Conservation (phyloP, 768 basidiomycete species). For the Leccinum fibrillosum region DNA sequence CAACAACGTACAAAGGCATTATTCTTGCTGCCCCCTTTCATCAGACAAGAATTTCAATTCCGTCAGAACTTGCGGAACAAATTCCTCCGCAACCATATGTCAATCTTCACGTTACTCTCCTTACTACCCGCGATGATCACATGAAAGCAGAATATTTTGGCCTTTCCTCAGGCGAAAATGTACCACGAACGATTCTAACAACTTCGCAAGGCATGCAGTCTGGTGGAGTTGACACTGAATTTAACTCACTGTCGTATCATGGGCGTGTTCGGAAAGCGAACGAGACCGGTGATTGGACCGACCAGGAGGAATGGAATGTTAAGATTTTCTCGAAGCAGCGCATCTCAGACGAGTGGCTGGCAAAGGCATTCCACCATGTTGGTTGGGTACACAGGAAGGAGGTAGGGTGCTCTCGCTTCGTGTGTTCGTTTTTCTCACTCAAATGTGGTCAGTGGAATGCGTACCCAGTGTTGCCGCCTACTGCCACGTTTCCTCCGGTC, state of each 20-base stretch:
- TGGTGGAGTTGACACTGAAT: slow-evolving; percentile 66
- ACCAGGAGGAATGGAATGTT: slow-evolving; percentile 57
- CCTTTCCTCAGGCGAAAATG: slow-evolving; percentile 37
- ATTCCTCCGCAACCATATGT: slow-evolving; percentile 76
- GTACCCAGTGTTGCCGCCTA: slow-evolving; percentile 72
- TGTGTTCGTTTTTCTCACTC: slow-evolving; percentile 3
- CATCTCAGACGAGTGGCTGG: slow-evolving; percentile 69
- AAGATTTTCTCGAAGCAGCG: slow-evolving; percentile 80
- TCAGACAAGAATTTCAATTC: slow-evolving; percentile 55
- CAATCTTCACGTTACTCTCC: slow-evolving; percentile 82
- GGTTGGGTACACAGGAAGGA: slow-evolving; percentile 84
- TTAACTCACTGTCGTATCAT: slow-evolving; percentile 86
- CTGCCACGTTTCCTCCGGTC: slow-evolving; percentile 67
- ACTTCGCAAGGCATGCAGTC: slow-evolving; percentile 57
- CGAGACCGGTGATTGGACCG: slow-evolving; percentile 19
- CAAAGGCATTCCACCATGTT: slow-evolving; percentile 63
- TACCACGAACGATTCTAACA: slow-evolving; percentile 71
- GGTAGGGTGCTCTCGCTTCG: slow-evolving; percentile 34
- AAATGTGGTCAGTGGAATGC: slow-evolving; percentile 64
- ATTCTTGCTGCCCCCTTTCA: slow-evolving; percentile 88
- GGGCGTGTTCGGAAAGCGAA: slow-evolving; percentile 42
- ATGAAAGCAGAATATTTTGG: slow-evolving; percentile 71
- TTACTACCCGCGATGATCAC: slow-evolving; percentile 68
- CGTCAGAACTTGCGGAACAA: slow-evolving; percentile 43
- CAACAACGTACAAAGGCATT: slow-evolving; percentile 61